Evolutionary conservation across 2,329 filamentous ascomycete genomes (phyloP).

Genomic region (Tolypocladium tropicale): DNA sequence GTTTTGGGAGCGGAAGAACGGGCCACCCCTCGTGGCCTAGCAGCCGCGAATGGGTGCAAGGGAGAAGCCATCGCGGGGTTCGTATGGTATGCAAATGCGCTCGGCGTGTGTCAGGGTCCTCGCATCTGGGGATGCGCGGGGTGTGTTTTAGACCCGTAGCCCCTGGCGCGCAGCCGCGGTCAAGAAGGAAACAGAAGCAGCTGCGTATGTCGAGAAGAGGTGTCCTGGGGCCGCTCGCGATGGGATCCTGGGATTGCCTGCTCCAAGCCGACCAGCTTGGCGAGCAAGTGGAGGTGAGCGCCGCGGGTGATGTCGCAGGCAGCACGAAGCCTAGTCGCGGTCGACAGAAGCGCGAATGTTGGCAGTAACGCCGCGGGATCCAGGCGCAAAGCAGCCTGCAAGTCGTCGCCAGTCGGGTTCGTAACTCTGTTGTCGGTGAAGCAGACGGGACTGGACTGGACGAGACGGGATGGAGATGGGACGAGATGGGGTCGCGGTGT

Average conservation of each 20-base stretch:
- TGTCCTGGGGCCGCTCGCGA: not conserved
- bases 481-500: not conserved
- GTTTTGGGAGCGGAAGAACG: slow-evolving; percentile 34
- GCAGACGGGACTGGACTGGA: not conserved
- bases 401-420: not conserved
- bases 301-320: slow-evolving; percentile 2
- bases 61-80: slow-evolving; percentile 29
- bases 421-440: not conserved
- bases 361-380: not conserved
- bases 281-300: not conserved
- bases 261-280: not conserved
- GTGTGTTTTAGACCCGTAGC: slow-evolving; percentile 6
- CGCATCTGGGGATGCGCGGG: slow-evolving; percentile 4
- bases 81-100: slow-evolving; percentile 11
- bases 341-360: no score
- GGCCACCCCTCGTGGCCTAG: slow-evolving; percentile 33
- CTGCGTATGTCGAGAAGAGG: not conserved
- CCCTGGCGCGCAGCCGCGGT: not conserved
- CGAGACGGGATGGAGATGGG: not conserved
- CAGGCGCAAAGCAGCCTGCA: not conserved
- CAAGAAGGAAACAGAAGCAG: not conserved
- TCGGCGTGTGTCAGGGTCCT: not conserved
- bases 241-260: not conserved
- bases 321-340: slow-evolving; percentile 3
- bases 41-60: slow-evolving; percentile 33